These are phyloP conservation scores for Sophora flavescens DNA, from an alignment of 306 rosid species.

Conservation along the genomic window DNA sequence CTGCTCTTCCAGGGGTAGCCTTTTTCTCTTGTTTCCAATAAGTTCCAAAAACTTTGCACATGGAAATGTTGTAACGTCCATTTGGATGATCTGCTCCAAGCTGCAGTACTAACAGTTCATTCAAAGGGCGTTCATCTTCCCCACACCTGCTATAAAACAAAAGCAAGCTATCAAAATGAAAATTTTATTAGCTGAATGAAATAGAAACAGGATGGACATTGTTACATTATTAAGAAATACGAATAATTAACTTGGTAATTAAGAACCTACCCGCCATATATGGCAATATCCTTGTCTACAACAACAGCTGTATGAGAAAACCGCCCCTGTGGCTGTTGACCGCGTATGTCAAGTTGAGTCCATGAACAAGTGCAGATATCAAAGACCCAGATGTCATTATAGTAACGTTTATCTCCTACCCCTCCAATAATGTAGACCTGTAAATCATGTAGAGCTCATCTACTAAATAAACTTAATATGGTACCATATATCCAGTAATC, in stretches of 20 bases:
- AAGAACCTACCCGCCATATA: constrained; percentile 86
- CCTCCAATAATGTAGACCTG: constrained; percentile 93
- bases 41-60: constrained; percentile 80
- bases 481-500: constrained; percentile 18
- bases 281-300: constrained; percentile 69
- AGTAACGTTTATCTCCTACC: constrained; percentile 89
- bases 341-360: constrained; percentile 73
- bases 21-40: constrained; percentile 74
- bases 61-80: constrained; percentile 67
- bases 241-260: neutral
- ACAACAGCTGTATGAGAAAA: constrained; percentile 95
- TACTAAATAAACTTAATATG: constrained; percentile 5
- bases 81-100: constrained; percentile 77
- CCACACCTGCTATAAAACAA: constrained; percentile 73
- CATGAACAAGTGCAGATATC: constrained; percentile 80
- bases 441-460: constrained; percentile 32
- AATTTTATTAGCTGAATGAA: neutral
- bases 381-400: constrained; percentile 86
- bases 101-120: constrained; percentile 84
- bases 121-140: constrained; percentile 93
- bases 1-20: constrained; percentile 48
- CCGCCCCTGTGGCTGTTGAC: constrained; percentile 89
- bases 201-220: neutral
- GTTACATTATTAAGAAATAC: neutral
- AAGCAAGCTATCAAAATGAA: constrained; percentile 6